Conservation (phyloP, 495 filamentous ascomycete genomes). For the Aspergillus nanangensis region DNA sequence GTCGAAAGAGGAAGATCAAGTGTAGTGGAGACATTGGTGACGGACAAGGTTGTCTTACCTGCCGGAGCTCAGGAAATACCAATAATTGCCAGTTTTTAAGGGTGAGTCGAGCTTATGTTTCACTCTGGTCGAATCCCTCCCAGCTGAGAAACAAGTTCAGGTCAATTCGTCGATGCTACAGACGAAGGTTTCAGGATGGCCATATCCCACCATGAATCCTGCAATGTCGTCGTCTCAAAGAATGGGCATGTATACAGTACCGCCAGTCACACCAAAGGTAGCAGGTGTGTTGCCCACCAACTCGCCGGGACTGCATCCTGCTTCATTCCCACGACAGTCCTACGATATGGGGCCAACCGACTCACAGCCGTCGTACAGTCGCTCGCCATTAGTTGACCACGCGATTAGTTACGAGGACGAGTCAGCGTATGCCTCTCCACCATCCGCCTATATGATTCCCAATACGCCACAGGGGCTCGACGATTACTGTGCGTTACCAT, state of each 20-base stretch:
- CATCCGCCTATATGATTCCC: constrained; percentile 27
- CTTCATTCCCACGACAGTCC: constrained; percentile 19
- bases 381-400: constrained; percentile 18
- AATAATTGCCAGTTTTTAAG: constrained; percentile 73
- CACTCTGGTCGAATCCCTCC: neutral
- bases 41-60: constrained; percentile 76
- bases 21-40: constrained; percentile 84
- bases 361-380: constrained; percentile 15
- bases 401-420: constrained; percentile 30
- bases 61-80: constrained; percentile 67
- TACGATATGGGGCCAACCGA: constrained; percentile 23
- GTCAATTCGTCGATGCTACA: constrained; percentile 23
- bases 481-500: constrained; percentile 23
- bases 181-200: constrained; percentile 23
- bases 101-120: constrained; percentile 53
- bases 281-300: constrained; percentile 11
- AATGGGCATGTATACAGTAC: constrained; percentile 15
- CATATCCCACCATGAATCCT: constrained; percentile 22
- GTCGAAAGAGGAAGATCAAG: constrained; percentile 91
- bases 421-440: constrained; percentile 21
- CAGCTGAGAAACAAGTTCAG: constrained; percentile 4
- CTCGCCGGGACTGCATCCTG: constrained; percentile 14
- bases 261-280: constrained; percentile 14
- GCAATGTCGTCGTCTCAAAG: constrained; percentile 14
- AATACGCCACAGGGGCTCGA: constrained; percentile 18